Evolutionary conservation across 164 flowering plant genomes (phyloP).

Genomic region (Vitis labrusca): DNA sequence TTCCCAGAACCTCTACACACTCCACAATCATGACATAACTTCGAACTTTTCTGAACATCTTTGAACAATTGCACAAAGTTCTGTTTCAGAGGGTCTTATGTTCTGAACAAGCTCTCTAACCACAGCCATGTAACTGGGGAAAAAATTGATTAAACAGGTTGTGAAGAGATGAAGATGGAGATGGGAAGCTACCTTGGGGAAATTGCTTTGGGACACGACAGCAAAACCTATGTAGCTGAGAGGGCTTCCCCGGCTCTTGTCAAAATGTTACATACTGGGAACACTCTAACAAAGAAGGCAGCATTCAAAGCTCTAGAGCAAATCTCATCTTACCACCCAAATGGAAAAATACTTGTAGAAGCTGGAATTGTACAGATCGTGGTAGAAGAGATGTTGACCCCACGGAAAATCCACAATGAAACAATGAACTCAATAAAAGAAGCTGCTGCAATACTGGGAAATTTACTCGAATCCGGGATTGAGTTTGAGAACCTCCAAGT

Average conservation of each 20-base stretch:
- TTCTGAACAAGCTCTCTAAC: no score
- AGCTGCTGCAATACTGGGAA: slow-evolving; percentile 62
- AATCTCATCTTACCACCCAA: slow-evolving; percentile 53
- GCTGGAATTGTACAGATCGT: slow-evolving; percentile 56
- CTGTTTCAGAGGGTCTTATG: no score
- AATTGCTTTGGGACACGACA: slow-evolving; percentile 47
- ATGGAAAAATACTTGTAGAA: slow-evolving; percentile 44
- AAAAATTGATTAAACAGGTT: slow-evolving; percentile 34
- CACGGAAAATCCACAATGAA: slow-evolving; percentile 34
- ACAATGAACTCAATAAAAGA: slow-evolving; percentile 47
- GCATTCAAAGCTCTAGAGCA: slow-evolving; percentile 58
- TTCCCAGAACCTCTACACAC: slow-evolving; percentile 1
- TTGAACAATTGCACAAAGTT: background rate
- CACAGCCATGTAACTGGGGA: no score
- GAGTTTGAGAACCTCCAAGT: slow-evolving; percentile 46
- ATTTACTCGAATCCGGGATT: slow-evolving; percentile 61
- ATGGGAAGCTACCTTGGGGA: slow-evolving; percentile 67
- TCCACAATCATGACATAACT: background rate
- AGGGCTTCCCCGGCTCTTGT: slow-evolving; percentile 54
- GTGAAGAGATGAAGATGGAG: slow-evolving; percentile 54
- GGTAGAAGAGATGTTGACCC: slow-evolving; percentile 61
- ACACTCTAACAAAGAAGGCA: slow-evolving; percentile 38
- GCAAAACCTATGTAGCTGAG: slow-evolving; percentile 49
- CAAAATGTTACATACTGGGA: slow-evolving; percentile 54
- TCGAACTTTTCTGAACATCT: background rate